Percentiles rank a stretch among this genome's conserved stretches.
These are phyloP conservation scores for Austroboletus eburneus DNA, from an alignment of 768 basidiomycete species.

Conservation along the genomic window DNA sequence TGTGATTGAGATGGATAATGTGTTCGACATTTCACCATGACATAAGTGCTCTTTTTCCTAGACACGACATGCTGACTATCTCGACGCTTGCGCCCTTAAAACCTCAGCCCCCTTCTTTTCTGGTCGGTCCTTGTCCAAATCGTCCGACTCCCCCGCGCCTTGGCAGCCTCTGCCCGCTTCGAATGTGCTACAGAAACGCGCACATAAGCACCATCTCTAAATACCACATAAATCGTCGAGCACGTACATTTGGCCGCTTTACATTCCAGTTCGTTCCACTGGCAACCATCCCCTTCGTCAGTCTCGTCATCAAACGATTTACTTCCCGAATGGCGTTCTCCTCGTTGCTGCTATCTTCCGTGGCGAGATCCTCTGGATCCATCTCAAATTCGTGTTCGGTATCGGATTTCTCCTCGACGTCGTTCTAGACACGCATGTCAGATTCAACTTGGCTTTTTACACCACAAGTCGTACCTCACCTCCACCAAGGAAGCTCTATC, in stretches of 20 bases:
- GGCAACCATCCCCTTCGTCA: slow-evolving; percentile 83
- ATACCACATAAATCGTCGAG: not conserved
- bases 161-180: slow-evolving; percentile 40
- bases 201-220: not conserved
- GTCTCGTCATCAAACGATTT: slow-evolving; percentile 62
- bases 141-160: slow-evolving; percentile 45
- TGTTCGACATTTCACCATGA: no score
- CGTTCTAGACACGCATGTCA: no score
- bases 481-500: slow-evolving; percentile 86
- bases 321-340: slow-evolving; percentile 59
- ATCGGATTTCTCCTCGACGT: slow-evolving; percentile 58
- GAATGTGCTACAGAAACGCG: slow-evolving; percentile 44
- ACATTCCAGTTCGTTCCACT: slow-evolving; percentile 94
- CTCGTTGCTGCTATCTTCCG: slow-evolving; percentile 43
- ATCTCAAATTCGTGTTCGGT: slow-evolving; percentile 66
- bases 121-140: slow-evolving; percentile 46
- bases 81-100: no score
- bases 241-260: slow-evolving; percentile 81
- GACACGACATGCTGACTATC: no score
- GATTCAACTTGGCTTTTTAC: no score
- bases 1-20: no score
- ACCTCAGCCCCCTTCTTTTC: slow-evolving; percentile 48
- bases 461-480: slow-evolving; percentile 49
- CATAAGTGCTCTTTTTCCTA: no score
- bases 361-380: slow-evolving; percentile 40